Percentiles rank a stretch among this genome's conserved stretches.
Conservation (phyloP, 2,329 filamentous ascomycete genomes). For the Graphilbum fragrans region DNA sequence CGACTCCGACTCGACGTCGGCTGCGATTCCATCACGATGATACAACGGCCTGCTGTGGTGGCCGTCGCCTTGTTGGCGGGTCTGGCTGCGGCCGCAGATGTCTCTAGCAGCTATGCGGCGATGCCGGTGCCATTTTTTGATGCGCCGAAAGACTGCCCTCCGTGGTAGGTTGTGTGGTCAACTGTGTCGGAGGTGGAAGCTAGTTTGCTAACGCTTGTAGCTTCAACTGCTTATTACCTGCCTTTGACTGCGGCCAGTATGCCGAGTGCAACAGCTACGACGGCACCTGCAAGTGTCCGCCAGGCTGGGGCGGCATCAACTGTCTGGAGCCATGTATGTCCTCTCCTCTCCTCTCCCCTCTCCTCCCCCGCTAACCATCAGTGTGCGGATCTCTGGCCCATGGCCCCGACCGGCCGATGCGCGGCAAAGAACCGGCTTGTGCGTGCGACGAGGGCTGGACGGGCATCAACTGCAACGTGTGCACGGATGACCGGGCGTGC, state of each 20-base stretch:
- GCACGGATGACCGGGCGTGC: conserved; percentile 71
- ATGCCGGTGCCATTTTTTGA: not conserved
- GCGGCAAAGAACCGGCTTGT: conserved; percentile 51
- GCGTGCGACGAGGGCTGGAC: conserved; percentile 88
- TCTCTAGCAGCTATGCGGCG: conserved; percentile 4
- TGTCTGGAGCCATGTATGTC: conserved; percentile 66
- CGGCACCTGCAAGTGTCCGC: conserved; percentile 84
- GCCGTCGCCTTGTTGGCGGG: too few species aligned
- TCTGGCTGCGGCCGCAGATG: not conserved
- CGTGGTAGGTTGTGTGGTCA: not conserved
- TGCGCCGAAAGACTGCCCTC: not conserved
- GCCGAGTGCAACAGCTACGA: conserved; percentile 79
- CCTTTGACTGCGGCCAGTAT: conserved; percentile 84
- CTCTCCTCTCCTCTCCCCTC: not conserved
- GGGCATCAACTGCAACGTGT: conserved; percentile 97
- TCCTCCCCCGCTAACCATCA: conserved; percentile 10
- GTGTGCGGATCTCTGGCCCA: conserved; percentile 82
- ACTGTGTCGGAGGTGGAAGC: too few species aligned
- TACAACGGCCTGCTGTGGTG: too few species aligned
- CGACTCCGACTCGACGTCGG: too few species aligned
- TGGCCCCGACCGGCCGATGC: conserved; percentile 65
- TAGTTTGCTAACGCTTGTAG: too few species aligned
- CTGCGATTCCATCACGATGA: too few species aligned
- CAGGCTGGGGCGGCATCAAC: conserved; percentile 89
- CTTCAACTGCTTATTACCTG: conserved; percentile 95